phyloP scores from a whole-genome alignment of 495 filamentous ascomycete species.

The Penicillium goetzii region DNA sequence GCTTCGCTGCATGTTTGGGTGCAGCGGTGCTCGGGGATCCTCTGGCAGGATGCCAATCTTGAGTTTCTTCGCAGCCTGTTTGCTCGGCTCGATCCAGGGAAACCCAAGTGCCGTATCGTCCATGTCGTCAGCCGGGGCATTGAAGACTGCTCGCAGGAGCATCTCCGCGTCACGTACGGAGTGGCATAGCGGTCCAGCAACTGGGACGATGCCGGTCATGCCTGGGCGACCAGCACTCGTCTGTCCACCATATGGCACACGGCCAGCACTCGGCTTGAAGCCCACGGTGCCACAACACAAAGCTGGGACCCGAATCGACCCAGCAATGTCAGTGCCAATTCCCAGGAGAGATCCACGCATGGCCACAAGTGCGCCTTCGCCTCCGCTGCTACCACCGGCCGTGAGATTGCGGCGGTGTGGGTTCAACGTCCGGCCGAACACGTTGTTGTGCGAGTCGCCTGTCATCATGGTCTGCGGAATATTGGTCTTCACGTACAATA shows the following conservation, averaged over 20 bases:
- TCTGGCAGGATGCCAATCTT: slow-evolving; percentile 53
- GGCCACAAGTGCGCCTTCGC: slow-evolving; percentile 64
- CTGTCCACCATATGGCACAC: slow-evolving; percentile 50
- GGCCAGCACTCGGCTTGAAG: slow-evolving; percentile 59
- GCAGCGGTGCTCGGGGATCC: slow-evolving; percentile 52
- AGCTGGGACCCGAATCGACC: slow-evolving; percentile 64
- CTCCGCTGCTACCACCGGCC: slow-evolving; percentile 56
- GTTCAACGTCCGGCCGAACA: slow-evolving; percentile 54
- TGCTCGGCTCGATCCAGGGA: slow-evolving; percentile 23
- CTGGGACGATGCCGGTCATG: slow-evolving; percentile 46
- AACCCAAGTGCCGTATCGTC: slow-evolving; percentile 27
- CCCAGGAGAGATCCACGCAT: slow-evolving; percentile 62
- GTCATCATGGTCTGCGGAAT: slow-evolving; percentile 55
- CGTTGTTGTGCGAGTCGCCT: slow-evolving; percentile 41
- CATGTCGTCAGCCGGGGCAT: slow-evolving; percentile 17
- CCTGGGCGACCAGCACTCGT: slow-evolving; percentile 43
- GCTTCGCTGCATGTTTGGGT: slow-evolving; percentile 52
- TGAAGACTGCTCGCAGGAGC: slow-evolving; percentile 26
- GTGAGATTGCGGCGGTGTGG: slow-evolving; percentile 31
- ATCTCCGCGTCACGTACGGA: slow-evolving; percentile 38
- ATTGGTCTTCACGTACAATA: slow-evolving; percentile 45
- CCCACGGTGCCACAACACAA: slow-evolving; percentile 63
- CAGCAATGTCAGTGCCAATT: slow-evolving; percentile 68
- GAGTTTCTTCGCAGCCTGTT: slow-evolving; percentile 22
- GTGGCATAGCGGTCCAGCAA: slow-evolving; percentile 45